Evolutionary conservation across 805 yeast genomes (phyloP).

Genomic region (Candida ulmi): DNA sequence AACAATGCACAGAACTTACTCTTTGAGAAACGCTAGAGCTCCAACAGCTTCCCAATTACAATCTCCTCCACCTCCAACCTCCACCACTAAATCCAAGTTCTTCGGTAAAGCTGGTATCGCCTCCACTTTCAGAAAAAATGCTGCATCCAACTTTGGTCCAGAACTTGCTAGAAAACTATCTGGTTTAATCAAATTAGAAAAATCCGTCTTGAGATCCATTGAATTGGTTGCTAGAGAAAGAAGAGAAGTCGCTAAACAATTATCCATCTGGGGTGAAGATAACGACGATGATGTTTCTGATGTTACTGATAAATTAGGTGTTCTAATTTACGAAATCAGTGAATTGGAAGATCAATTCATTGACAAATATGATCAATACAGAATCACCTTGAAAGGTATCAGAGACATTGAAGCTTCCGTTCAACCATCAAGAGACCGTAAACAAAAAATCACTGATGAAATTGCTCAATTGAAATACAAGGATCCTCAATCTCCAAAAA

Average conservation of each 20-base stretch:
- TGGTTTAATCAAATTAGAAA: conserved; percentile 91
- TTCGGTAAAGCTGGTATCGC: conserved; percentile 73
- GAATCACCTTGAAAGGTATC: conserved; percentile 89
- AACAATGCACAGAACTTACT: conserved; percentile 80
- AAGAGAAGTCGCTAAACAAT: conserved; percentile 93
- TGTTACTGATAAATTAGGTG: conserved; percentile 96
- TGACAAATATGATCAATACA: conserved; percentile 97
- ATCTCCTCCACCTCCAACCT: conserved; percentile 77
- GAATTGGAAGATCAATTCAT: conserved; percentile 97
- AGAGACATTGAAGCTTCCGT: conserved; percentile 97
- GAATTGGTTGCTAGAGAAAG: conserved; percentile 93
- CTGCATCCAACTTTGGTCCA: conserved; percentile 93
- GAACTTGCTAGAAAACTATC: conserved; percentile 90
- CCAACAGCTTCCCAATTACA: conserved; percentile 80
- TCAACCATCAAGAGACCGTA: conserved; percentile 97
- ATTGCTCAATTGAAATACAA: conserved; percentile 97
- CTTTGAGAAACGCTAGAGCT: conserved; percentile 71
- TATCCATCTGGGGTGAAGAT: conserved; percentile 96
- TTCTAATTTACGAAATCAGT: conserved; percentile 90
- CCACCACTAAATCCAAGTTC: conserved; percentile 66
- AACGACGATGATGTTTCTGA: conserved; percentile 97
- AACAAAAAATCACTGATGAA: conserved; percentile 95
- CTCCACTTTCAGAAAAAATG: conserved; percentile 65
- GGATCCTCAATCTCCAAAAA: conserved; percentile 97
- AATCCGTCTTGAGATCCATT: conserved; percentile 88